Evolutionary conservation across 2,329 filamentous ascomycete species (phyloP).

Genomic region (Fusarium sp.): DNA sequence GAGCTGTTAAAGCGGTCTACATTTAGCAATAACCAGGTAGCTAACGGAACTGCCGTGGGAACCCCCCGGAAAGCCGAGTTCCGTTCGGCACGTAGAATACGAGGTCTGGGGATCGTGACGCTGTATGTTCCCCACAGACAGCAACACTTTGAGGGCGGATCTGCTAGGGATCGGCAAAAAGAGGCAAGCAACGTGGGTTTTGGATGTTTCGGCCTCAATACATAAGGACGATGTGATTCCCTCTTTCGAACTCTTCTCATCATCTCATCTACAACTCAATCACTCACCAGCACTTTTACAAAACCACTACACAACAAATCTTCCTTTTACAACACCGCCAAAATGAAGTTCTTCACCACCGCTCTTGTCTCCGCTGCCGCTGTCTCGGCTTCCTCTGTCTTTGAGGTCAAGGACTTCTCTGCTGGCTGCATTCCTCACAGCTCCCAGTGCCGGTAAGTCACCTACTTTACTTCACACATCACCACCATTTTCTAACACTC

Average conservation of each 20-base stretch:
- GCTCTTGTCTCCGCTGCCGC: constrained; percentile 28
- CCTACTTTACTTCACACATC: fast-evolving
- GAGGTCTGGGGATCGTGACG: constrained; percentile 32
- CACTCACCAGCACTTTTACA: not conserved
- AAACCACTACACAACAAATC: not conserved
- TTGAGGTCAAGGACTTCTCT: constrained; percentile 27
- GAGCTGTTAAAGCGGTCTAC: not conserved
- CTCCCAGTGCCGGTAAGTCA: constrained; percentile 30
- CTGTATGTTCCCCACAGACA: constrained; percentile 28
- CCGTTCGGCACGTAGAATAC: constrained; percentile 34
- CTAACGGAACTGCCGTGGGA: not conserved
- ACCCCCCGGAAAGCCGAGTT: constrained; percentile 8
- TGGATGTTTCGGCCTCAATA: not conserved
- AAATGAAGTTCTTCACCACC: constrained; percentile 41
- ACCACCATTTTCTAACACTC: not conserved
- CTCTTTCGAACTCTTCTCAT: not conserved
- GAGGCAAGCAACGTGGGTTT: not conserved
- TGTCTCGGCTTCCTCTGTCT: constrained; percentile 14
- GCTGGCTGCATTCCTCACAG: constrained; percentile 31
- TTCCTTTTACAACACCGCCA: constrained; percentile 4
- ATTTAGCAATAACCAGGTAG: not conserved
- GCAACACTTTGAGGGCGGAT: not conserved
- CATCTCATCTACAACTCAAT: not conserved
- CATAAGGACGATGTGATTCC: constrained; percentile 1
- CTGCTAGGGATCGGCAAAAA: constrained; percentile 22